A percentile compares a stretch with the other conserved stretches of the same genome.
These are phyloP conservation scores for Lagerstroemia fauriei DNA, from an alignment of 441 rosid genomes.

Conservation along the genomic window DNA sequence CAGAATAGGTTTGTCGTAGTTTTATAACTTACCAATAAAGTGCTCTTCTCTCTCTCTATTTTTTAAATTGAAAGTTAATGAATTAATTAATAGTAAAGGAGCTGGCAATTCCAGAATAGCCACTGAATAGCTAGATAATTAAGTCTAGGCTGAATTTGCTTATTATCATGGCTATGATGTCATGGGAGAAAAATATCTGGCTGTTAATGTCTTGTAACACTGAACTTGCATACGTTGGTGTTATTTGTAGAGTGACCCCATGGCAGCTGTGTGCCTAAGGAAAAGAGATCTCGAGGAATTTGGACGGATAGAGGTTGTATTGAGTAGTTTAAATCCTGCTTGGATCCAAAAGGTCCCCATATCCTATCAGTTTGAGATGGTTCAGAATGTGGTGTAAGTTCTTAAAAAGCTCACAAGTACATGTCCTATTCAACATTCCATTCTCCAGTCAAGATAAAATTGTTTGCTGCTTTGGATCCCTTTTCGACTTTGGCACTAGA, in stretches of 20 bases:
- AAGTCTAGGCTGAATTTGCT: not conserved
- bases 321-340: constrained; percentile 62
- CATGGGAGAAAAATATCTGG: too few species aligned
- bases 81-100: not conserved
- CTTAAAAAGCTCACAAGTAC: constrained; percentile 14
- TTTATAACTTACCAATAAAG: not conserved
- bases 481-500: not conserved
- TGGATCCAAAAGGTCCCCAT: constrained; percentile 72
- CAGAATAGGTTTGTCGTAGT: not conserved
- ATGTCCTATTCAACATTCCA: not conserved
- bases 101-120: not conserved
- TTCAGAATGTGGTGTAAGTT: constrained; percentile 71
- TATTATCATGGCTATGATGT: not conserved
- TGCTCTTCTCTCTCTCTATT: not conserved
- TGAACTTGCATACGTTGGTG: constrained; percentile 4
- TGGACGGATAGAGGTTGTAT: constrained; percentile 80
- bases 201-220: constrained; percentile 15
- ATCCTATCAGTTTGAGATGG: constrained; percentile 73
- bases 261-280: constrained; percentile 60
- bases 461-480: not conserved
- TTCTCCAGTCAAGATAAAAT: not conserved
- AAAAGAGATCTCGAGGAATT: constrained; percentile 70
- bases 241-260: constrained; percentile 73
- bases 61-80: not conserved
- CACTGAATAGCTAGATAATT: not conserved